Evolutionary conservation across 169 alveolate genomes (phyloP), one percentile per base, ranked within the genome.

Genomic region (Plasmodium coatneyi): DNA sequence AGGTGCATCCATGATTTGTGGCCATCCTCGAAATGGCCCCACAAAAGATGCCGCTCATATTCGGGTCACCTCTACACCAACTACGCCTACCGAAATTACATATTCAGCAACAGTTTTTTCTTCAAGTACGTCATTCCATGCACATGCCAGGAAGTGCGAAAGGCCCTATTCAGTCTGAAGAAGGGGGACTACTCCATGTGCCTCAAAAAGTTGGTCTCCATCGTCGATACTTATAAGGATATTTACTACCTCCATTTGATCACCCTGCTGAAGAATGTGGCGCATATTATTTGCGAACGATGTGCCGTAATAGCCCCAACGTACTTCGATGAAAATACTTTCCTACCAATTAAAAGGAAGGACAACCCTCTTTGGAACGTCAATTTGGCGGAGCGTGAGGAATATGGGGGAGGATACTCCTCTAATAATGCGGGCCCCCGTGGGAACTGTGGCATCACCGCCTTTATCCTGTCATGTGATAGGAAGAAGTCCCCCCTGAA

Each of bases 51-150:
- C n/a, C 56, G 2, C 19, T 46, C 56, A 46, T 2, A 46, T 46
- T 12, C 1, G n/a, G 56, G 56, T 46, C 56, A 2, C 56, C 74
- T 36, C 46, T 25, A 66, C 74, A 43, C 54, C 28, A 83, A 70
- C 49, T 83, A 71, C 60, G 83, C 92, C 7, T 84, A 84, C 60
- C 54, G 56, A 32, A 84, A 72, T 56, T 84, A 72, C 28, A 84
- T 84, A 30, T 84, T 84, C 79, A 84, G 92, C 54, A 84, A 84
- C 78, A 43, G 72, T 4, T 84, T 84, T 52, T 84, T 71, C 25
- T 41, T 84, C 34, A 84, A 84, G 39, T 84, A 84, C 39, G 41
- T 25, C 10, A 43, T 60, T 36, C 60, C 52, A 22, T 36, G 92
- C 60, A 7, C 71, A 1, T 28, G 41, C 49, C 39, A 41, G 32